A percentile compares a stretch with the other conserved stretches of the same genome.
Evolutionary conservation across 768 basidiomycete species (phyloP).

Genomic region (Kwoniella botswanensis): DNA sequence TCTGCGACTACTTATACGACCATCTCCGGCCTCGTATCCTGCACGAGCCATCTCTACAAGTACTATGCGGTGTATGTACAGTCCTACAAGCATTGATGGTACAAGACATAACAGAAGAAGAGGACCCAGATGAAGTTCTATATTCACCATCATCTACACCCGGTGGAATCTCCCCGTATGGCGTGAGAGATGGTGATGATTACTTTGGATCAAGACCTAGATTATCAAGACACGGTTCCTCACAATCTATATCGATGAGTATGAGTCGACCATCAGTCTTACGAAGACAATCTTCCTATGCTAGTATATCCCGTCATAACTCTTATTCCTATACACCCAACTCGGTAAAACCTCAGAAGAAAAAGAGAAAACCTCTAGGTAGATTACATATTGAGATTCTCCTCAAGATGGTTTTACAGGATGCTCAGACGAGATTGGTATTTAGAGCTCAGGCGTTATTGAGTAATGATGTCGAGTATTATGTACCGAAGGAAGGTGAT

Average conservation of each 20-base stretch:
- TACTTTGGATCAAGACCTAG: slow-evolving; percentile 25
- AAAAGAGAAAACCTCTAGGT: slow-evolving; percentile 58
- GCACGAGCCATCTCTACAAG: slow-evolving; percentile 84
- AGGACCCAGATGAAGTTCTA: slow-evolving; percentile 24
- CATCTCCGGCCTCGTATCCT: slow-evolving; percentile 93
- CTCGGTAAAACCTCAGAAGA: not conserved
- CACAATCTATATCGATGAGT: slow-evolving; percentile 13
- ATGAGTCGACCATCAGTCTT: slow-evolving; percentile 10
- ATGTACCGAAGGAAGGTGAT: slow-evolving; percentile 74
- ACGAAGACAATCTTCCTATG: slow-evolving; percentile 23
- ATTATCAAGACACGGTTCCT: slow-evolving; percentile 11
- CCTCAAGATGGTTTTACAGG: slow-evolving; percentile 87
- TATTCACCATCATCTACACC: slow-evolving; percentile 25
- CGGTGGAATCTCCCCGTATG: slow-evolving; percentile 15
- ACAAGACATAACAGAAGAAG: slow-evolving; percentile 66
- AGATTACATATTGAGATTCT: slow-evolving; percentile 79
- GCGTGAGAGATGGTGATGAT: slow-evolving; percentile 18
- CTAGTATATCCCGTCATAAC: slow-evolving; percentile 12
- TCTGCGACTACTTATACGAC: slow-evolving; percentile 94
- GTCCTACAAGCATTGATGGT: slow-evolving; percentile 96
- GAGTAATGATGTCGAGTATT: slow-evolving; percentile 84
- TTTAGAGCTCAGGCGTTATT: slow-evolving; percentile 95
- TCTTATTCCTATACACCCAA: slow-evolving; percentile 3
- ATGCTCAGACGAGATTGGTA: slow-evolving; percentile 92
- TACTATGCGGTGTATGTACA: slow-evolving; percentile 92